Evolutionary conservation across 2,329 filamentous ascomycete genomes (phyloP), one percentile per base, ranked within the genome.

Genomic region (Colletotrichum musicola): DNA sequence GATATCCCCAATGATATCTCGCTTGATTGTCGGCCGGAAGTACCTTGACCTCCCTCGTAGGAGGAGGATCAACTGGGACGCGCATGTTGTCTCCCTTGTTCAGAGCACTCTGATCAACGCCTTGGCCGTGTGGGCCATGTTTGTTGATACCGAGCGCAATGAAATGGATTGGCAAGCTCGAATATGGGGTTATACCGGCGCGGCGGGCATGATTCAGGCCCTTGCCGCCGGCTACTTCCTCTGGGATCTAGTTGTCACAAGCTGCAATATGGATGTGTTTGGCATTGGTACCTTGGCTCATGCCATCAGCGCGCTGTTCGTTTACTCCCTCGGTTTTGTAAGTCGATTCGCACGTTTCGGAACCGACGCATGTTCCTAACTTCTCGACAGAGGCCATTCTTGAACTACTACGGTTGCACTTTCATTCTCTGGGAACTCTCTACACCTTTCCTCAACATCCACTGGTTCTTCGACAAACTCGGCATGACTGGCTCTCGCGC

Each of bases 391-490:
- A 87, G 92, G 69, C 93, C 93, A 2, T 95, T 95, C 75, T 86
- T 95, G 72, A 95, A 95, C 82, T 95, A 90, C 83, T 97, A 96
- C 80, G 92, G 88, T 64, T 87, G 88, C 64, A 89, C 89, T 68
- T 97, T 97, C 80, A 93, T 97, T 75, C 90, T 96, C 67, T 97
- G 94, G 88, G 93, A 97, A 80, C 87, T 97, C 46, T 95, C 92
- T 27, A 92, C 91, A 4, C 93, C 93, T 7, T 95, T 96, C 79
- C 86, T 96, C 66, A 97, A 97, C 77, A 88, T 95, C 77, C 93
- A 97, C 83, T 97, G 93, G 93, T 96, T 96, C 83, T 93, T 92
- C 81, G 93, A 97, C 81, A 97, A 97, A 83, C 83, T 95, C 68
- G 87, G 89, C 75, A 90, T 94, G 85, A 96, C 93, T 0, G 93